Percentiles rank a stretch among this genome's conserved stretches.
Conservation (phyloP, 2,329 filamentous ascomycete species). For the Penicillium thymicola region DNA sequence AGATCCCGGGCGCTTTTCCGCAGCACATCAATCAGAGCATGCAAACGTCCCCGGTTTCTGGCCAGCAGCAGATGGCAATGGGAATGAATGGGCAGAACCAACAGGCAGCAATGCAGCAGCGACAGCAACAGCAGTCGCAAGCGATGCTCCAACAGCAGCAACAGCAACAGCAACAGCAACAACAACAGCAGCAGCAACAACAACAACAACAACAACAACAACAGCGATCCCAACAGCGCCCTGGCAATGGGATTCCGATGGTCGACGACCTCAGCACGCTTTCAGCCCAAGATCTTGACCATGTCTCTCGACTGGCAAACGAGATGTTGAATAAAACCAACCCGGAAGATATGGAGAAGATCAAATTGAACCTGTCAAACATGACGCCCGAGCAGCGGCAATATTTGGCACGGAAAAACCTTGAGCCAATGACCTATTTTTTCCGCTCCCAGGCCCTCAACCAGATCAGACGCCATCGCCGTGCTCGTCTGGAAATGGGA, state of each 20-base stretch:
- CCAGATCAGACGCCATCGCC: constrained; percentile 39
- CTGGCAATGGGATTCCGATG: constrained; percentile 25
- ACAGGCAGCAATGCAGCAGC: constrained; percentile 35
- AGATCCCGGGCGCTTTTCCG: constrained; percentile 46
- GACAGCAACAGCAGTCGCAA: constrained; percentile 29
- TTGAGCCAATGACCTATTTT: constrained; percentile 51
- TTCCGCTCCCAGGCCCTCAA: constrained; percentile 50
- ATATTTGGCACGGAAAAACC: constrained; percentile 42
- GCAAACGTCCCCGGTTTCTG: constrained; percentile 49
- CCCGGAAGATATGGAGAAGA: constrained; percentile 47
- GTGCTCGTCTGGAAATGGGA: constrained; percentile 31
- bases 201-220: constrained; percentile 25
- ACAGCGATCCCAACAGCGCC: constrained; percentile 33
- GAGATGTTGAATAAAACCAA: constrained; percentile 47
- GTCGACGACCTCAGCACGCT: constrained; percentile 37
- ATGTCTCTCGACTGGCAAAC: constrained; percentile 47
- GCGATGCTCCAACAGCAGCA: constrained; percentile 31
- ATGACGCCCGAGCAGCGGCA: constrained; percentile 49
- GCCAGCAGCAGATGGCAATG: constrained; percentile 39
- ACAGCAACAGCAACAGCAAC: constrained; percentile 24
- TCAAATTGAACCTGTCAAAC: constrained; percentile 46
- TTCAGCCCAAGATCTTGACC: constrained; percentile 41
- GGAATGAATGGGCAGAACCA: constrained; percentile 34
- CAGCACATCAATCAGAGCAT: constrained; percentile 51
- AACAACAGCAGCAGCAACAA: constrained; percentile 9